Base-by-base conservation (phyloP, 441 rosid species). In the Aquilaria agallochum region DNA sequence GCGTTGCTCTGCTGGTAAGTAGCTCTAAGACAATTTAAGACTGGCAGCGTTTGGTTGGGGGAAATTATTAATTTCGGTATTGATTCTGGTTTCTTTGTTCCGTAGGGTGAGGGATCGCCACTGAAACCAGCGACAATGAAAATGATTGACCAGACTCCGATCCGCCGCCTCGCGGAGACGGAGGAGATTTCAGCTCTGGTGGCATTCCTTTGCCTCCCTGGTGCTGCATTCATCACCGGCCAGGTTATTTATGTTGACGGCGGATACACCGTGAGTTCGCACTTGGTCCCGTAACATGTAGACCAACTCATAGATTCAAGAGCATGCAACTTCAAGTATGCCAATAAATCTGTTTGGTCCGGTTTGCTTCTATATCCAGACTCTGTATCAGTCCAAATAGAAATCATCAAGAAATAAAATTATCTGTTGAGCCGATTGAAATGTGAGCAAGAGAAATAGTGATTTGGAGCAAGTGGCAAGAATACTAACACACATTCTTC, bases 151-250 rank as follows among this genome's bases (percentile, higher is more conserved):
- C 67, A 70, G 54, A 75, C 78, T 4, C 74, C 80, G 0, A 63
- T 72, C 5, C 15, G 42, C 14, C 66, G 83, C 4, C 14, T 58
- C 1, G 80, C 46, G 34, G 74, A 78, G 71, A 67, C 80, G 0
- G 50, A 70, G 0, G 83, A 78, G 68, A 66, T 78, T 52, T 72
- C 78, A 0, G 67, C 83, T 11, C 63, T 78, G 54, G 83, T 70
- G 46, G 74, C 75, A 13, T 78, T 78, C 62, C 77, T 78, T 30
- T 78, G 83, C 69, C 69, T 78, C 14, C 75, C 75, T 2, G 79
- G 77, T 0, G 82, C 82, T 48, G 74, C 82, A 2, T 78, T 63
- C 14, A 56, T 78, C 33, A 78, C 62, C 0, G 79, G 82, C 5
- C 82, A 78, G 58, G 68, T 75, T 51, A 69, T 75, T 48, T 36